Percentiles rank a stretch among this genome's conserved stretches.
Evolutionary conservation across 495 filamentous ascomycete genomes (phyloP).

Genomic region (Chaetomium tenue): DNA sequence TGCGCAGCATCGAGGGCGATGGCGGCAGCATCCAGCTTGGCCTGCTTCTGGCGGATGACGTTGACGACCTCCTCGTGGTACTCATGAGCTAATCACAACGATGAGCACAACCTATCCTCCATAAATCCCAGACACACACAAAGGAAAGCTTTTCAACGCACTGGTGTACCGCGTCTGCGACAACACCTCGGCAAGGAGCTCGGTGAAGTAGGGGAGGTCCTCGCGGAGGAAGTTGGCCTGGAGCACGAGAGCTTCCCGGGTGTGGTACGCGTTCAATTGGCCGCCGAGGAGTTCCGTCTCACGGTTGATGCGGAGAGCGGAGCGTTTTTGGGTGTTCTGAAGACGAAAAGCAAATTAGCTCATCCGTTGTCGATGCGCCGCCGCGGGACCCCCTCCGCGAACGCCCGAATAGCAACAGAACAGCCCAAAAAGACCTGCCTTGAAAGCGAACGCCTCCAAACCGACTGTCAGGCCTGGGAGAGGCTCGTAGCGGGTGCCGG

Average conservation of each 20-base stretch:
- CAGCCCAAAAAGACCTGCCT: slow-evolving; percentile 57
- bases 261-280: slow-evolving; percentile 78
- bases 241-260: slow-evolving; percentile 87
- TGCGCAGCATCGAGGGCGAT: slow-evolving; percentile 84
- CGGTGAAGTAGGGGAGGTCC: slow-evolving; percentile 95
- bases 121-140: too few species aligned
- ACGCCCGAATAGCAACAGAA: neutral
- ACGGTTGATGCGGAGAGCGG: slow-evolving; percentile 85
- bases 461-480: slow-evolving; percentile 86
- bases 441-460: slow-evolving; percentile 92
- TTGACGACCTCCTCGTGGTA: slow-evolving; percentile 79
- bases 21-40: slow-evolving; percentile 63
- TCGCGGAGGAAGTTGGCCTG: slow-evolving; percentile 91
- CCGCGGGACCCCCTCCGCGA: neutral
- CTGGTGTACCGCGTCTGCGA: slow-evolving; percentile 79
- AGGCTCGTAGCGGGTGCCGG: slow-evolving; percentile 86
- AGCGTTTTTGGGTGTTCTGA: slow-evolving; percentile 81
- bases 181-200: slow-evolving; percentile 89
- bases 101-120: neutral
- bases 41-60: slow-evolving; percentile 69
- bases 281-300: slow-evolving; percentile 93
- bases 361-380: slow-evolving; percentile 29
- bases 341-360: slow-evolving; percentile 48
- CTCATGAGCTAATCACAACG: slow-evolving; percentile 64
- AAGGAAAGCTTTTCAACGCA: slow-evolving; percentile 46